Base-by-base conservation (phyloP, 2,329 filamentous ascomycete species). In the Exutisphaerella laricina region DNA sequence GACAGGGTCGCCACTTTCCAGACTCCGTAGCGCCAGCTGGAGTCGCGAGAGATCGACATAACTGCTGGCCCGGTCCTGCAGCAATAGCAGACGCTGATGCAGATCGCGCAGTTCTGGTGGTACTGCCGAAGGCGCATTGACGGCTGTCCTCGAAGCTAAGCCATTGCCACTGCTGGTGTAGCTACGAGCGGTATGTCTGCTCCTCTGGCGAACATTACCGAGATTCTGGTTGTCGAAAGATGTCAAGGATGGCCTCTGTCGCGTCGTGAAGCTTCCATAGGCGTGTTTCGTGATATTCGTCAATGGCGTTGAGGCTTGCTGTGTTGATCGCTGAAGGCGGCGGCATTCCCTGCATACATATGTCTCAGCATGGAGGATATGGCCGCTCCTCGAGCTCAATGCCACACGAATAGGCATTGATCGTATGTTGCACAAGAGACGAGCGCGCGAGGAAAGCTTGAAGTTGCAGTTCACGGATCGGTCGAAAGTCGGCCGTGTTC, bases 41-140 rank as follows among this genome's bases (percentile, higher is more conserved):
- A 89, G 61, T 42, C 82, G 73, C 21, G 83, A 79, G n/a, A 82
- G 72, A 57, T 84, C 84, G 40, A 85, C 72, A 54, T 80, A 74
- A 45, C 72, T 75, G 17, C 77, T 72, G 2, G 79, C 78, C 36
- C 77, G 68, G 39, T 74, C 75, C 55, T 84, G 74, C 2, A 90
- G 70, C 16, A 77, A 72, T 1, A 72, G 62, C 0, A 89, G 69
- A 2, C 77, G 70, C 31, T 72, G 65, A 49, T 82, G 72, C 4
- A 87, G 74, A 51, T 83, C 74, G 42, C 66, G 65, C 49, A 75
- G 71, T 16, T 61, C 62, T n/a, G 68, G 54, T 0, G 77, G 76
- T 2, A 80, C 70, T 18, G 70, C 71, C 22, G 70, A 70, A 5
- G 69, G 70, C 10, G 71, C 70, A 57, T 77, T 76, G 50, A 79